Evolutionary conservation across 192 early-diverging fungal species (phyloP).

Genomic region (Backusella psychrophila): DNA sequence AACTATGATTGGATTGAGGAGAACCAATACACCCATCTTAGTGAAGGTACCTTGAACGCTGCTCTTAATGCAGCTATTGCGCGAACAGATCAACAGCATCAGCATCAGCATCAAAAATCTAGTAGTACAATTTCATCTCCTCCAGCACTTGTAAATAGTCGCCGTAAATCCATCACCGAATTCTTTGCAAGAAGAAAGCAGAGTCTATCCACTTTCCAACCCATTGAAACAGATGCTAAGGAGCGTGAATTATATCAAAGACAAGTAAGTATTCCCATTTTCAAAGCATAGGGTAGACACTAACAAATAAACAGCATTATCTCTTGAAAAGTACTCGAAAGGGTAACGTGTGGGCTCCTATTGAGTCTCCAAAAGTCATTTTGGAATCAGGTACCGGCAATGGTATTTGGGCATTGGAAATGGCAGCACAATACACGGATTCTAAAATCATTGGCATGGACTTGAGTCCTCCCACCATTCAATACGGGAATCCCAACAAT

Average conservation of each 20-base stretch:
- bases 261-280: conserved; percentile 8
- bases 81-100: not conserved
- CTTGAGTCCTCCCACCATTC: conserved; percentile 13
- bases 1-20: conserved; percentile 32
- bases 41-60: not conserved
- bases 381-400: conserved; percentile 37
- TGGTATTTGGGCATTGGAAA: conserved; percentile 38
- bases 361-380: conserved; percentile 22
- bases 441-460: conserved; percentile 30
- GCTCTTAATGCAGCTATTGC: conserved; percentile 8
- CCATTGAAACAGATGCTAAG: conserved; percentile 19
- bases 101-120: not conserved
- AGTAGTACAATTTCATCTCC: not conserved
- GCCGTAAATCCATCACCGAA: conserved; percentile 31
- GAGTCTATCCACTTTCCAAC: conserved; percentile 15
- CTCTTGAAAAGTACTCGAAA: conserved; percentile 36
- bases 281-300: not conserved
- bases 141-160: not conserved
- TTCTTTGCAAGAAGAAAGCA: conserved; percentile 32
- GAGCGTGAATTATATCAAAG: conserved; percentile 32
- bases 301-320: conserved; percentile 27
- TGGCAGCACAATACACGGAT: conserved; percentile 22
- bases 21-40: not conserved
- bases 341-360: conserved; percentile 25
- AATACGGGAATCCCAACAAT: conserved; percentile 25